These are phyloP conservation scores for Polymyxa betae DNA, from an alignment of 208 protist genomes.

Conservation along the genomic window DNA sequence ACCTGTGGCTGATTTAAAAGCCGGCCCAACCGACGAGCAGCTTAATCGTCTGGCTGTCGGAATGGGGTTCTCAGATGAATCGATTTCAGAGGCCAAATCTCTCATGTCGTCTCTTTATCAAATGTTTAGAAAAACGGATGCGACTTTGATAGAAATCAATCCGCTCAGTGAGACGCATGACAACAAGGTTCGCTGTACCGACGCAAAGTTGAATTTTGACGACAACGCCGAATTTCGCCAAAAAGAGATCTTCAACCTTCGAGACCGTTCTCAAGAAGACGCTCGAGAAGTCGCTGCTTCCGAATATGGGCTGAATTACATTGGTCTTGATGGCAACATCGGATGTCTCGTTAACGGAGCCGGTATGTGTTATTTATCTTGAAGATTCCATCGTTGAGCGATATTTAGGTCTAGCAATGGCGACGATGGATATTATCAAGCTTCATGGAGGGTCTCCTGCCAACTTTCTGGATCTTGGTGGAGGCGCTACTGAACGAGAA, in stretches of 20 bases:
- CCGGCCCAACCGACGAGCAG: constrained; percentile 77
- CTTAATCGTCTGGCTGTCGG: constrained; percentile 77
- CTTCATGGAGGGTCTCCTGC: constrained; percentile 94
- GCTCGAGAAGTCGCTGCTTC: constrained; percentile 89
- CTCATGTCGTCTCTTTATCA: constrained; percentile 95
- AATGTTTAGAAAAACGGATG: constrained; percentile 86
- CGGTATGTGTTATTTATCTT: constrained; percentile 71
- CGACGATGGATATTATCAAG: constrained; percentile 99
- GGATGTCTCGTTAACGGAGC: constrained; percentile 86
- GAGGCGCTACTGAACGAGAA: constrained; percentile 80
- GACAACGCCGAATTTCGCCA: constrained; percentile 97
- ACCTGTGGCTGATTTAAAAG: constrained; percentile 82
- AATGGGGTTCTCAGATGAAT: constrained; percentile 84
- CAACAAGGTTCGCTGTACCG: constrained; percentile 87
- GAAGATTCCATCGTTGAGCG: neutral
- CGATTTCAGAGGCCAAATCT: constrained; percentile 78
- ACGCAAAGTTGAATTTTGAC: constrained; percentile 98
- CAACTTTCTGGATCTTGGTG: constrained; percentile 99
- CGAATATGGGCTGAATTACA: constrained; percentile 97
- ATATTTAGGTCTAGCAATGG: constrained; percentile 91
- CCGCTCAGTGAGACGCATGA: constrained; percentile 90
- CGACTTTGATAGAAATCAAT: constrained; percentile 98
- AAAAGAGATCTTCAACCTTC: constrained; percentile 88
- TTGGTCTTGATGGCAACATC: constrained; percentile 98
- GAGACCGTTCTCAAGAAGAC: constrained; percentile 87